Conservation (phyloP, 2,329 filamentous ascomycete genomes). For the Beauveria rudraprayagi region DNA sequence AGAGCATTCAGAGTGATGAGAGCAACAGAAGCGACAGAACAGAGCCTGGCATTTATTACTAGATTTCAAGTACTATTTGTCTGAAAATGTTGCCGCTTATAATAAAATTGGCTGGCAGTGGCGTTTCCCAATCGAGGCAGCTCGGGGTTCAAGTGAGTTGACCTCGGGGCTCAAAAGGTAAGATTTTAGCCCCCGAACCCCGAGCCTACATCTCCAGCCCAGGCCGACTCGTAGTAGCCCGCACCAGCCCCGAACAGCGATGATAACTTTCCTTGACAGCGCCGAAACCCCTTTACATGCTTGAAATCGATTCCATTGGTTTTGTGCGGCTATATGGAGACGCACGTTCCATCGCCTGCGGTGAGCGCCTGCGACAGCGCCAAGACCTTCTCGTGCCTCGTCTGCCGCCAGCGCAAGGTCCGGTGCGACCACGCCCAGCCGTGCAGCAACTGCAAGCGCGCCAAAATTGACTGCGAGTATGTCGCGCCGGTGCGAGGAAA, state of each 20-base stretch:
- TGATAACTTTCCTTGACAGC: too few species aligned
- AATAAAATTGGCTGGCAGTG: background rate
- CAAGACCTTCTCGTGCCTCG: constrained; percentile 22
- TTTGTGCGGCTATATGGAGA: background rate
- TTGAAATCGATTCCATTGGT: too few species aligned
- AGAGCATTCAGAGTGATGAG: too few species aligned
- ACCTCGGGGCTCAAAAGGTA: constrained; percentile 7
- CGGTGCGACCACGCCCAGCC: constrained; percentile 33
- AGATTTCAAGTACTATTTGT: too few species aligned
- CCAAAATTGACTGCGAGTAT: constrained; percentile 27
- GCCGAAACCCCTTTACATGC: too few species aligned
- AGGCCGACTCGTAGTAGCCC: background rate
- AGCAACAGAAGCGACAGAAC: background rate
- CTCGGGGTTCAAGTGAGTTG: background rate
- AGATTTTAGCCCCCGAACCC: constrained; percentile 4
- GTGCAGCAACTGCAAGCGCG: constrained; percentile 37
- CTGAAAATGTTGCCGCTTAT: background rate
- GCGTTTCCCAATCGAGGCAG: background rate
- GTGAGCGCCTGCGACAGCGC: background rate
- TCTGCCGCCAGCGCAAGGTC: constrained; percentile 32
- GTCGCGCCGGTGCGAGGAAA: constrained; percentile 22
- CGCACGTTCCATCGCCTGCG: background rate
- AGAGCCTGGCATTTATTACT: too few species aligned
- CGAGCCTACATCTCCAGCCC: background rate
- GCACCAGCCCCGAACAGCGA: background rate